phyloP scores from a whole-genome alignment of 306 rosid genomes.

The Spatholobus suberectus region DNA sequence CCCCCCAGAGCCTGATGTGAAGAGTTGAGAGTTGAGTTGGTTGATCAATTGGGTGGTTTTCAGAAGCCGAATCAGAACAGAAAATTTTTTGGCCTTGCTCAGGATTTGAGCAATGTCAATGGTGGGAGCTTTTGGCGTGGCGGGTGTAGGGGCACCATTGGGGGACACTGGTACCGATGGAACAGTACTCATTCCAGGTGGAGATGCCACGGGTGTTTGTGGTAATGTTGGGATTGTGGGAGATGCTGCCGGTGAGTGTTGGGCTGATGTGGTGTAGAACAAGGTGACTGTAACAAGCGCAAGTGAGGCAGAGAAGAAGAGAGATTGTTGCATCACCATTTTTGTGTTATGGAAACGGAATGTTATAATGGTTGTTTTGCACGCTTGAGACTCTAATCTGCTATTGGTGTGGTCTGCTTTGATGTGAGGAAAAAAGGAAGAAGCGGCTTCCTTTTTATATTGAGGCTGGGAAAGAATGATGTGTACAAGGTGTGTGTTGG shows the following conservation, averaged over 20 bases:
- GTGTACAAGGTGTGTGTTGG: not conserved
- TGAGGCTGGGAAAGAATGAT: not conserved
- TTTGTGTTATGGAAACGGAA: not conserved
- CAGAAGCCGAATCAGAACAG: not conserved
- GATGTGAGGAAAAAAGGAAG: not conserved
- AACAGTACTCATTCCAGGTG: not conserved
- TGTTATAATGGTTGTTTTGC: not conserved
- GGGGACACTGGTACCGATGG: slow-evolving; percentile 2
- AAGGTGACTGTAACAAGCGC: not conserved
- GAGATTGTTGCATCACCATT: not conserved
- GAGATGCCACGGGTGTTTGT: not conserved
- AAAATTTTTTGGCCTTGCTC: not conserved
- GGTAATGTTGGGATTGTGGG: not conserved
- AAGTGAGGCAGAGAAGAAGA: not conserved
- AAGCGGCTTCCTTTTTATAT: not conserved
- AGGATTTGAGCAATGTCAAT: not conserved
- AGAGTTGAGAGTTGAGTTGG: not conserved
- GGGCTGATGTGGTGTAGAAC: not conserved
- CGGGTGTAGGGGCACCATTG: not conserved
- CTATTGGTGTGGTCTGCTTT: not conserved
- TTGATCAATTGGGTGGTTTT: not conserved
- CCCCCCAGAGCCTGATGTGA: not conserved
- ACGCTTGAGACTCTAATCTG: not conserved
- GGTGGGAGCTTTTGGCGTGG: not conserved
- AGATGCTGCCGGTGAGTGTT: not conserved